A percentile compares a stretch with the other conserved stretches of the same genome.
These are phyloP conservation scores for Xanthoconium separans DNA, from an alignment of 1,284 basidiomycete species.

Conservation along the genomic window DNA sequence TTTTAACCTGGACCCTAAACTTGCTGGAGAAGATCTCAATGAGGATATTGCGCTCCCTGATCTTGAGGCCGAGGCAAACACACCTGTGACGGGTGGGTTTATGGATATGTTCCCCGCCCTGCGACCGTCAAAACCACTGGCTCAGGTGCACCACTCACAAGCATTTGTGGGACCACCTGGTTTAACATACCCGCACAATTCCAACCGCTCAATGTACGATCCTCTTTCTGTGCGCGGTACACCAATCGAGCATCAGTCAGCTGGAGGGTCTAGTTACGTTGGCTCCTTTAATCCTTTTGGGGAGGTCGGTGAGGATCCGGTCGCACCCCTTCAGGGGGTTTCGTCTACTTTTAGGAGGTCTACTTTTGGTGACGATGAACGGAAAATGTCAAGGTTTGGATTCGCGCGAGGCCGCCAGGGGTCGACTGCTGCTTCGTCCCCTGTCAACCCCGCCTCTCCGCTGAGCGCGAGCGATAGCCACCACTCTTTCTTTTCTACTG, in stretches of 20 bases:
- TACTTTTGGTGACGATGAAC: constrained; percentile 53
- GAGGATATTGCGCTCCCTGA: constrained; percentile 46
- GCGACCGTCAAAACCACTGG: constrained; percentile 33
- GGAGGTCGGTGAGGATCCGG: constrained; percentile 48
- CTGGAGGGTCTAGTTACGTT: constrained; percentile 53
- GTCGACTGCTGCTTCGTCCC: constrained; percentile 57
- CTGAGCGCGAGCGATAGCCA: constrained; percentile 52
- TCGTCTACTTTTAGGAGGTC: constrained; percentile 26
- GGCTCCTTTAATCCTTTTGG: constrained; percentile 81
- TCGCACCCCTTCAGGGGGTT: constrained; percentile 14
- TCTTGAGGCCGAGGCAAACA: constrained; percentile 51
- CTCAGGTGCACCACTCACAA: constrained; percentile 31
- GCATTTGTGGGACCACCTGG: constrained; percentile 52
- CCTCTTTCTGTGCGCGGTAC: constrained; percentile 40
- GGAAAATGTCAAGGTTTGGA: constrained; percentile 79
- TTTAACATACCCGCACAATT: constrained; percentile 45
- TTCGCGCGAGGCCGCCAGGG: constrained; percentile 76
- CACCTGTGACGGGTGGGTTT: constrained; percentile 60
- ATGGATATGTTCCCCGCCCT: constrained; percentile 66
- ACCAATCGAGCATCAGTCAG: constrained; percentile 46
- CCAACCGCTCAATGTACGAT: constrained; percentile 54
- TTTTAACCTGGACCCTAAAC: constrained; percentile 77
- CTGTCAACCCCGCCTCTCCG: constrained; percentile 57
- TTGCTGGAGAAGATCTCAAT: constrained; percentile 53
- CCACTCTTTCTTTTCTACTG: constrained; percentile 45